These are phyloP conservation scores for Corchorus capsularis DNA, from an alignment of 345 rosid species.

Conservation along the genomic window DNA sequence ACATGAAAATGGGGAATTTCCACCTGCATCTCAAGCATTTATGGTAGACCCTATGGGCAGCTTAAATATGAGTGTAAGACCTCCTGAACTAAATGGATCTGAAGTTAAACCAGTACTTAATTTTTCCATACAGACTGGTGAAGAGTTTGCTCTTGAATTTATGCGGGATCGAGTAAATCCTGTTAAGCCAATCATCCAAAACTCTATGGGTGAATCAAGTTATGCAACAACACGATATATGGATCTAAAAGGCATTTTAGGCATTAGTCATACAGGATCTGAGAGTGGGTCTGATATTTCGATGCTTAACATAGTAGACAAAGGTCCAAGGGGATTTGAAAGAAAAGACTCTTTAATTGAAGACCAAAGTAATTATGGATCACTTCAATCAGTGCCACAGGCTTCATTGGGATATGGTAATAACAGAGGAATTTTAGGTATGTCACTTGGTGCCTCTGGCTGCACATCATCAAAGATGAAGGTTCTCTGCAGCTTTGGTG, in stretches of 20 bases:
- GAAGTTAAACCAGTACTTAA: constrained; percentile 73
- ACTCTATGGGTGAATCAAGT: constrained; percentile 44
- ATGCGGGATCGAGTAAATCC: constrained; percentile 76
- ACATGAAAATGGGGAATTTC: constrained; percentile 47
- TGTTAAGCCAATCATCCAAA: constrained; percentile 45
- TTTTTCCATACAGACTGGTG: constrained; percentile 87
- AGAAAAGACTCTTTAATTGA: constrained; percentile 46
- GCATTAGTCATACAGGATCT: constrained; percentile 59
- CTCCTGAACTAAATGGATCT: constrained; percentile 40
- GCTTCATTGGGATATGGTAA: constrained; percentile 43
- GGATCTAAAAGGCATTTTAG: constrained; percentile 68
- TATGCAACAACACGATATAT: constrained; percentile 53
- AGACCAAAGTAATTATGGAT: constrained; percentile 46
- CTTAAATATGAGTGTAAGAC: constrained; percentile 38
- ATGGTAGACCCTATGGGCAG: constrained; percentile 43
- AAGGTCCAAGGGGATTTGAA: constrained; percentile 51
- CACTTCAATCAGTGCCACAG: constrained; percentile 50
- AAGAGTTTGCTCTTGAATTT: constrained; percentile 90
- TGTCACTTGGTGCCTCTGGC: constrained; percentile 49
- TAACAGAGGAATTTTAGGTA: constrained; percentile 36
- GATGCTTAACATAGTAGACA: constrained; percentile 44
- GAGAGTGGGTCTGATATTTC: constrained; percentile 68
- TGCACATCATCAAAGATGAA: constrained; percentile 53
- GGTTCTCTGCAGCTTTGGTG: constrained; percentile 89
- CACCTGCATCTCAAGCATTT: constrained; percentile 44